Evolutionary conservation across 2,329 filamentous ascomycete species (phyloP).

Genomic region (Fragosphaeria purpurea): DNA sequence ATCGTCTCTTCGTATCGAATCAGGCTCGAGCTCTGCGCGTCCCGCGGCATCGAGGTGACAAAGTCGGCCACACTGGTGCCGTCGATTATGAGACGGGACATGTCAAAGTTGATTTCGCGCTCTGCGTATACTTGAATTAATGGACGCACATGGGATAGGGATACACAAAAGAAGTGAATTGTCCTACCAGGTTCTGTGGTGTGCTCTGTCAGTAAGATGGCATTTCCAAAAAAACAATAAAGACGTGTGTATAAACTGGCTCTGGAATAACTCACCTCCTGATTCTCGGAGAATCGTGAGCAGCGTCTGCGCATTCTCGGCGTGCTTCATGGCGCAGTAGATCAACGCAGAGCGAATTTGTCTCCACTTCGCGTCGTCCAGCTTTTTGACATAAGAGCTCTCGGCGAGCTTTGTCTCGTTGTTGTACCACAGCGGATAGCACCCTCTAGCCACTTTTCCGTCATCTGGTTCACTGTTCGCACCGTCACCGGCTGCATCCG

Average conservation of each 20-base stretch:
- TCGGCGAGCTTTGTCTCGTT: background rate
- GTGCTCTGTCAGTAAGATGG: background rate
- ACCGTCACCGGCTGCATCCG: background rate
- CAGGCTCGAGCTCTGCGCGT: background rate
- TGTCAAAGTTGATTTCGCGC: slow-evolving; percentile 9
- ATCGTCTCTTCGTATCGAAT: slow-evolving; percentile 7
- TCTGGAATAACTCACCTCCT: slow-evolving; percentile 1
- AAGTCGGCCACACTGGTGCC: slow-evolving; percentile 6
- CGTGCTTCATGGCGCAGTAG: slow-evolving; percentile 4
- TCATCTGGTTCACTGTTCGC: background rate
- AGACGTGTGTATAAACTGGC: background rate
- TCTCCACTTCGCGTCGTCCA: background rate
- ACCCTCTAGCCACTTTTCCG: background rate
- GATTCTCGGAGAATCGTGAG: slow-evolving; percentile 6
- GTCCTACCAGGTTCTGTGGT: background rate
- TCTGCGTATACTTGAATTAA: background rate
- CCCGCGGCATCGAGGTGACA: slow-evolving; percentile 2
- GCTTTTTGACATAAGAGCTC: background rate
- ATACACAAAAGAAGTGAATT: too few relatives aligned
- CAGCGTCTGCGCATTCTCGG: slow-evolving; percentile 2
- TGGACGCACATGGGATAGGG: too few relatives aligned
- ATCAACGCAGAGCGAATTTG: slow-evolving; percentile 4
- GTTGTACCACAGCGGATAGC: slow-evolving; percentile 7
- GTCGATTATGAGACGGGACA: slow-evolving; percentile 6
- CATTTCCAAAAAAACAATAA: background rate